phyloP scores from a whole-genome alignment of 352 stramenopile genomes.

The Globisporangium parvum region DNA sequence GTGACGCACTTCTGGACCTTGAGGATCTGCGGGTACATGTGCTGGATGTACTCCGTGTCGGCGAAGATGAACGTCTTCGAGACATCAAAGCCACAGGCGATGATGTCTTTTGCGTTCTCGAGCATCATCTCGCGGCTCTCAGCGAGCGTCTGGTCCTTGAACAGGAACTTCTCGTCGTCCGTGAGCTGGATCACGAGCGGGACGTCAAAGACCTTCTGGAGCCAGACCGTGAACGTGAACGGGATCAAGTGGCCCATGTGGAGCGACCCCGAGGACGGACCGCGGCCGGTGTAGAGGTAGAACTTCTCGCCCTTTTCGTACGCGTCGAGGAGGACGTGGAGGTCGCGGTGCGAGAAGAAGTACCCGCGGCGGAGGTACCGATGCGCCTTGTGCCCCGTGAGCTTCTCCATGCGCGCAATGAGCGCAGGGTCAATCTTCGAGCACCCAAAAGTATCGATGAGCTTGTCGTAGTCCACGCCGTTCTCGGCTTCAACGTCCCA shows the following conservation, averaged over 20 bases:
- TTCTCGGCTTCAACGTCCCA: slow-evolving; percentile 94
- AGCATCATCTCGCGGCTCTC: slow-evolving; percentile 91
- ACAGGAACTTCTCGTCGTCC: slow-evolving; percentile 99
- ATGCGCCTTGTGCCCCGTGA: slow-evolving; percentile 93
- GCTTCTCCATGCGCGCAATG: slow-evolving; percentile 92
- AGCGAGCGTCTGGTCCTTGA: slow-evolving; percentile 94
- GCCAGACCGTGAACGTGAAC: slow-evolving; percentile 99
- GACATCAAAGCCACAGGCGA: slow-evolving; percentile 95
- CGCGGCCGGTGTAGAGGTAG: slow-evolving; percentile 99
- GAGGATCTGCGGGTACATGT: slow-evolving; percentile 99
- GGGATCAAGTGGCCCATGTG: slow-evolving; percentile 99
- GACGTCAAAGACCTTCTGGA: slow-evolving; percentile 98
- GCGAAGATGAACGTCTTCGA: slow-evolving; percentile 99
- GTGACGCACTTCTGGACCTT: slow-evolving; percentile 99
- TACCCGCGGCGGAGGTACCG: slow-evolving; percentile 97
- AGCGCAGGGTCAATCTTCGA: slow-evolving; percentile 91
- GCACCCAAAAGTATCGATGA: slow-evolving; percentile 98
- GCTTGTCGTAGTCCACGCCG: slow-evolving; percentile 98
- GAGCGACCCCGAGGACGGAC: slow-evolving; percentile 95
- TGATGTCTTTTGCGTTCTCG: slow-evolving; percentile 99
- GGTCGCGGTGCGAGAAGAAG: slow-evolving; percentile 99
- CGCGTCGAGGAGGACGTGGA: slow-evolving; percentile 93
- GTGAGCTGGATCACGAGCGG: slow-evolving; percentile 99
- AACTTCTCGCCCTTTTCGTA: slow-evolving; percentile 97
- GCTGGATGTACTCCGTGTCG: slow-evolving; percentile 98